phyloP scores from a whole-genome alignment of 1,139 yeast species.

The Saccharomyces hybrid region DNA sequence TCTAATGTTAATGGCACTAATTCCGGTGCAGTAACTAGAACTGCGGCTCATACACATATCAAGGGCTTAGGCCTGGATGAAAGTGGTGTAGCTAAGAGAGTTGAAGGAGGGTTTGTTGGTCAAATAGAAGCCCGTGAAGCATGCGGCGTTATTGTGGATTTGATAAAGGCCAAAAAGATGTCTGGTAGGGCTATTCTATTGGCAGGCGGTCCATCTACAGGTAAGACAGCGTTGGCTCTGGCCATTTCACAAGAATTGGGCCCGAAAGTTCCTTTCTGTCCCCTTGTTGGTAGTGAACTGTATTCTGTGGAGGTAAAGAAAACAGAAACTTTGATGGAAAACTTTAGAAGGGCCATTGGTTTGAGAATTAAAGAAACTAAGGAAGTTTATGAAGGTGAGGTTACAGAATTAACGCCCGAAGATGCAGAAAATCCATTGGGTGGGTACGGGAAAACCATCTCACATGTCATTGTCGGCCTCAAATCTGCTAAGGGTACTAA shows the following conservation, averaged over 20 bases:
- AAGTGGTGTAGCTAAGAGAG: constrained; percentile 71
- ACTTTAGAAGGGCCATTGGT: constrained; percentile 94
- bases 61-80: constrained; percentile 93
- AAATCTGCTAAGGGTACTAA: constrained; percentile 96
- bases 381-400: constrained; percentile 98
- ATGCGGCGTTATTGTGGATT: constrained; percentile 90
- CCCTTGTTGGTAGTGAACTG: constrained; percentile 91
- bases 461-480: constrained; percentile 89
- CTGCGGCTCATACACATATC: constrained; percentile 97
- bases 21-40: constrained; percentile 47
- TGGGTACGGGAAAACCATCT: constrained; percentile 94
- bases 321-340: constrained; percentile 95
- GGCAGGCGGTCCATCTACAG: constrained; percentile 98
- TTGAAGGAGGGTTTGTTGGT: constrained; percentile 95
- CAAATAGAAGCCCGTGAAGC: constrained; percentile 95
- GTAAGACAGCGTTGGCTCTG: constrained; percentile 92
- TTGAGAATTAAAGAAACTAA: constrained; percentile 92
- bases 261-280: constrained; percentile 97
- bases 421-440: constrained; percentile 96
- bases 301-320: constrained; percentile 97
- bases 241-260: constrained; percentile 97
- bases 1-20: constrained; percentile 30
- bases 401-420: constrained; percentile 91
- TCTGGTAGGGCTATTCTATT: constrained; percentile 92
- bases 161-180: constrained; percentile 88